Base-by-base conservation (phyloP, 163 green algal species). In the Prototheca wickerhamii region DNA sequence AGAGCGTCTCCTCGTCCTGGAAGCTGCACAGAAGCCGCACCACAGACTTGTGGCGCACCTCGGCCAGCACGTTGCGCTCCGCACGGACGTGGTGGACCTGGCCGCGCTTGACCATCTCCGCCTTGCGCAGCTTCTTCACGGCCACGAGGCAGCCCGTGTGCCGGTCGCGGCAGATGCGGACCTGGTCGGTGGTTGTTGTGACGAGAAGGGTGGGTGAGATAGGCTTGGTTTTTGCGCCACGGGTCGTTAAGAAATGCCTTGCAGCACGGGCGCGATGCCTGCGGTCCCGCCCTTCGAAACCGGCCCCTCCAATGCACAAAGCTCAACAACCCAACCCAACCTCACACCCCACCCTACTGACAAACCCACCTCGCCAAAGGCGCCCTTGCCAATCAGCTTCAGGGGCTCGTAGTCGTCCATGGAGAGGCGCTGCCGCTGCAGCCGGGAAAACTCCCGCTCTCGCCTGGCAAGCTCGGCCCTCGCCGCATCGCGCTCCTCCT, bases 101-200 rank as follows among this genome's bases (percentile, higher is more conserved):
- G 0, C 92, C 92, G 20, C 93, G 68, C 34, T 89, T 74, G 17
- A 98, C 67, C 91, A 98, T 99, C 70, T 99, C 93, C 26, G 70
- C 65, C 67, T 99, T 99, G 31, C 84, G 84, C 28, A 99, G 79
- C 75, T 97, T 97, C 76, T 99, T 99, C 83, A 99, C 94, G 2
- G 93, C 93, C 67, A 95, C 87, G 33, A 97, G 83, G 67, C 93
- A 88, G 29, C 84, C 83, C 2, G 75, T 94, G 18, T 64, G 43
- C 49, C 82, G 86, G 68, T 98, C 90, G 0, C 82, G 72, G 55
- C 90, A 91, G 7, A 98, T 82, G 43, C 92, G 82, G 28, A 96
- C 89, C 82, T 95, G n/a, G n/a, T n/a, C n/a, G n/a, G n/a, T n/a
- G n/a, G n/a, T n/a, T n/a, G n/a, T n/a, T n/a, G n/a, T n/a, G n/a